Evolutionary conservation across 495 filamentous ascomycete genomes (phyloP), one percentile per base, ranked within the genome.

Genomic region (Trichocladium antarcticum): DNA sequence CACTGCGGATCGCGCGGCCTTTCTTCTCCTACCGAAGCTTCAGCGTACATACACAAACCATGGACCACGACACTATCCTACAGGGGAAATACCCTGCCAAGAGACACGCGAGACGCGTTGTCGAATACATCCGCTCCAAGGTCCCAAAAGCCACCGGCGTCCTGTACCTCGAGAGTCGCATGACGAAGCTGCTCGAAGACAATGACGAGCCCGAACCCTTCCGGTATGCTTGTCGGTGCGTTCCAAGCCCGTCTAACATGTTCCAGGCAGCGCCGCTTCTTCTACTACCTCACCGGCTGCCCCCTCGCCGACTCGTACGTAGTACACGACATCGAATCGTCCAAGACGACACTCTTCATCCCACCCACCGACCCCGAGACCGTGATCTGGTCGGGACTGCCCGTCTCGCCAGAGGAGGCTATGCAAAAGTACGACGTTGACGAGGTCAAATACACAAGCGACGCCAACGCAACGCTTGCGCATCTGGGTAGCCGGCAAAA

Each of bases 331-430:
- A 79, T 94, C 40, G 68, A 73, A 38, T 73, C 74, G 17, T 72
- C 76, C 53, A 77, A 81, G 56, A 76, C 88, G 19, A 96, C 86
- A 8, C 81, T 97, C 44, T 99, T 87, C 71, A 92, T 99, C 53
- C 90, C 93, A 5, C 84, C 87, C 2, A 77, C 94, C 59, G 79
- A 93, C 47, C 80, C 88, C 37, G 85, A 93, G 24, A 80, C 79
- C 35, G 92, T 97, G n/a, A 87, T 97, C 56, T 99, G 93, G 93
- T 84, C 83, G 20, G 93, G 93, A 22, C 77, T 97, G 17, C 93
- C 93, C 0, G 62, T 94, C 48, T 82, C 80, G 6, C 60, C 69
- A 28, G 70, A 82, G n/a, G 83, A 95, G 60, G 89, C 89, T 16
- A 61, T 77, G 36, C 61, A 78, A 22, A 75, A 75, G 21, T 96